Conservation (phyloP, 306 rosid genomes). For the Sindora glabra region DNA sequence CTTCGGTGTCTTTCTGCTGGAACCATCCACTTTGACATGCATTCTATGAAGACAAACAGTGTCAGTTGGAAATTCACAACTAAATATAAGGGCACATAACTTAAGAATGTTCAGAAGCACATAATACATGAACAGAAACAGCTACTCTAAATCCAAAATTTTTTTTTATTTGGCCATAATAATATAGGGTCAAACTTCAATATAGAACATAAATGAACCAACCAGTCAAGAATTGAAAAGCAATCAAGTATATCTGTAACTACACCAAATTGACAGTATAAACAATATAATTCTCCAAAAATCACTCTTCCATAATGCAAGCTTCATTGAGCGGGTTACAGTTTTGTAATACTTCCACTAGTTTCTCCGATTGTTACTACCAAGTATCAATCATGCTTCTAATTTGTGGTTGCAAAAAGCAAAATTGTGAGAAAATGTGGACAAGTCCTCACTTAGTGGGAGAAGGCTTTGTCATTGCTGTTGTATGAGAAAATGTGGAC, state of each 20-base stretch:
- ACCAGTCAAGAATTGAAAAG: neutral
- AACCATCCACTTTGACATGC: conserved; percentile 81
- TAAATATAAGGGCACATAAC: conserved; percentile 4
- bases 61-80: conserved; percentile 11
- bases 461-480: too few species aligned
- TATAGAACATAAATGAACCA: neutral
- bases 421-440: too few species aligned
- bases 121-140: neutral
- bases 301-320: conserved; percentile 10
- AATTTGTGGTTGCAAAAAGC: too few species aligned
- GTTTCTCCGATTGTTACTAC: neutral
- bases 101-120: neutral
- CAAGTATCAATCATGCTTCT: too few species aligned
- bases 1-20: conserved; percentile 43
- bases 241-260: neutral
- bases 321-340: neutral
- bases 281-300: neutral
- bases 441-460: too few species aligned
- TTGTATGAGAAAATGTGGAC: too few species aligned
- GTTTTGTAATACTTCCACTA: neutral
- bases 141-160: neutral
- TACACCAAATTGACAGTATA: neutral
- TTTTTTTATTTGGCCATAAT: neutral
- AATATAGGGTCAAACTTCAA: neutral
- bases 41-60: conserved; percentile 37